A percentile compares a stretch with the other conserved stretches of the same genome.
phyloP scores from a whole-genome alignment of 176 grass and related monocot species.

The Urochloa ruziziensis region DNA sequence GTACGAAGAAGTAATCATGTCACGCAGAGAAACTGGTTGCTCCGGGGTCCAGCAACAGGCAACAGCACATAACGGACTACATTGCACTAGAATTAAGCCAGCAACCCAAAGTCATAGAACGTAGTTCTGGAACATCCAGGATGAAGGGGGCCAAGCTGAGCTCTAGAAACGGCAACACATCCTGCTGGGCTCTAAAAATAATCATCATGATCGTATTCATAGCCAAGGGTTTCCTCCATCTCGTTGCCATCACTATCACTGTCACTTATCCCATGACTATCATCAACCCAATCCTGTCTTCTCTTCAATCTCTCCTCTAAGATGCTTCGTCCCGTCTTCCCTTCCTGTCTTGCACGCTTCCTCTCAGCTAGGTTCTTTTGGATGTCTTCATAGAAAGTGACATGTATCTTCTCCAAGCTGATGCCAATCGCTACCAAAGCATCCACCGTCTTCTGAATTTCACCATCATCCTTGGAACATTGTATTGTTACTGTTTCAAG shows the following conservation, averaged over 20 bases:
- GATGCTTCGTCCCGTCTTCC: background rate
- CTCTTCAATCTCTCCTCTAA: slow-evolving; percentile 16
- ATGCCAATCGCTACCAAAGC: slow-evolving; percentile 12
- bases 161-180: background rate
- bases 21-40: background rate
- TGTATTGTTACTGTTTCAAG: slow-evolving; percentile 21
- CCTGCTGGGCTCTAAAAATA: background rate
- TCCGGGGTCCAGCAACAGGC: background rate
- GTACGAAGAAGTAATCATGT: background rate
- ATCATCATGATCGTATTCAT: background rate
- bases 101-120: background rate
- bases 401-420: background rate
- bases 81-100: background rate
- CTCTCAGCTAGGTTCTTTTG: background rate
- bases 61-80: background rate
- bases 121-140: background rate
- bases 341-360: background rate
- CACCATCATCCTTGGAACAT: background rate
- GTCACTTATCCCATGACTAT: background rate
- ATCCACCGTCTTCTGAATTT: slow-evolving; percentile 11
- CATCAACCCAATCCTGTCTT: slow-evolving; percentile 7
- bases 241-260: background rate
- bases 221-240: background rate
- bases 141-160: background rate
- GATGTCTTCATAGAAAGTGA: background rate